Evolutionary conservation across 78 protist species (phyloP), one percentile per base, ranked within the genome.

Genomic region (Trichosphaerium sp.): DNA sequence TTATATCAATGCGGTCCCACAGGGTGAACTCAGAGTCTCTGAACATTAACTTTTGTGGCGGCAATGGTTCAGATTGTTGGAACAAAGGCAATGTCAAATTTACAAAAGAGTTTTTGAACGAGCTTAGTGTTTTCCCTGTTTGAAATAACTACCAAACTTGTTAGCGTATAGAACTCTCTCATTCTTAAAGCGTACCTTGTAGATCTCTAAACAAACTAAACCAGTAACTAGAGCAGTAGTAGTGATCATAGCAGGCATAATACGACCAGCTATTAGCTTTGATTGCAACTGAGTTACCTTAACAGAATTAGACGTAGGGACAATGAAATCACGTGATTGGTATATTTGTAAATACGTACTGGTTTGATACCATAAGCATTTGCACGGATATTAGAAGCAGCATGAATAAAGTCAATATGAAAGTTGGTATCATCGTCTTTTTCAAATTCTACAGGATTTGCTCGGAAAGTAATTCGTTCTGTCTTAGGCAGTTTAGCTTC

Each of bases 161-260:
- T n/a, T n/a, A n/a, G n/a, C n/a, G n/a, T n/a, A n/a, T n/a, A n/a
- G n/a, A n/a, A n/a, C n/a, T n/a, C n/a, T n/a, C n/a, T n/a, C n/a
- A n/a, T n/a, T n/a, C n/a, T n/a, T n/a, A n/a, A n/a, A n/a, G n/a
- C n/a, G n/a, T n/a, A n/a, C n/a, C n/a, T n/a, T n/a, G n/a, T n/a
- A n/a, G n/a, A n/a, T n/a, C 7, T 2, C 38, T 60, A 28, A 81
- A 91, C 38, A 64, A 28, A 81, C 92, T 28, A 88, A 75, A 14
- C 99, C 98, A 35, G 94, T 65, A 25, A 95, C 96, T 10, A 83
- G 26, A n/a, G 99, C 96, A 10, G 99, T 98, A 34, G 99, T 98
- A 12, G 99, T 97, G 39, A 97, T 96, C 49, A 98, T 88, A 32
- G 99, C 99, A 5, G 99, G 99, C 72, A 97, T 97, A 84, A 98